Evolutionary conservation across 108 stramenopile species (phyloP).

Genomic region (Pelagomonas calceolata): DNA sequence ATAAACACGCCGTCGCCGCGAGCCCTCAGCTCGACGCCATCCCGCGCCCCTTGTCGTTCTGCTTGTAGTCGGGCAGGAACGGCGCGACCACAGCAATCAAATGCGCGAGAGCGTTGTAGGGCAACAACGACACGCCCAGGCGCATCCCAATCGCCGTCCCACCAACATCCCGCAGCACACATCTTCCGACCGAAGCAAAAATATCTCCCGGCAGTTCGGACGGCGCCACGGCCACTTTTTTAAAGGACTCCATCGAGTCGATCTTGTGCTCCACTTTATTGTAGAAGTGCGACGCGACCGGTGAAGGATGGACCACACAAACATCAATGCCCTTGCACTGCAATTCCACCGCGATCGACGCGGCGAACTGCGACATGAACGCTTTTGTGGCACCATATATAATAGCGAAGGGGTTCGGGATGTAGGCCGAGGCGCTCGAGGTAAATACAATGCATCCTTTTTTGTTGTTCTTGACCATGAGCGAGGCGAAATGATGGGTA

Average conservation of each 20-base stretch:
- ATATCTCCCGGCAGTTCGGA: constrained; percentile 74
- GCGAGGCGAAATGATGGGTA: constrained; percentile 80
- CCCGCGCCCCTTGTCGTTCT: constrained; percentile 40
- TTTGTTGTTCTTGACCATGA: constrained; percentile 53
- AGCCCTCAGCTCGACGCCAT: too few species aligned
- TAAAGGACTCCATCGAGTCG: constrained; percentile 74
- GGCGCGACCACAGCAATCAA: constrained; percentile 72
- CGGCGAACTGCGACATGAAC: constrained; percentile 82
- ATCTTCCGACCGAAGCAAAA: constrained; percentile 75
- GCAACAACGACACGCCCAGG: constrained; percentile 74
- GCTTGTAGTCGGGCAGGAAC: constrained; percentile 76
- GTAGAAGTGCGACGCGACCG: constrained; percentile 93
- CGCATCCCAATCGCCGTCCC: constrained; percentile 65
- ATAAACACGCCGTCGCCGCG: too few species aligned
- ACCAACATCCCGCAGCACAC: constrained; percentile 72
- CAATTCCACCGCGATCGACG: constrained; percentile 76
- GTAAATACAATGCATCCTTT: constrained; percentile 92
- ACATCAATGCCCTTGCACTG: constrained; percentile 86
- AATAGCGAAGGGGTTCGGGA: constrained; percentile 93
- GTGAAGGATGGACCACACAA: constrained; percentile 89
- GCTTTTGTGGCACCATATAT: constrained; percentile 98
- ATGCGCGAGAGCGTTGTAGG: constrained; percentile 80
- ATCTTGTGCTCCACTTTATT: constrained; percentile 76
- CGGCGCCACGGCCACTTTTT: constrained; percentile 77
- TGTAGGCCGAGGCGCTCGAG: constrained; percentile 87